These are phyloP conservation scores for Periconia macrospinosa DNA, from an alignment of 2,329 filamentous ascomycete genomes.

Conservation along the genomic window DNA sequence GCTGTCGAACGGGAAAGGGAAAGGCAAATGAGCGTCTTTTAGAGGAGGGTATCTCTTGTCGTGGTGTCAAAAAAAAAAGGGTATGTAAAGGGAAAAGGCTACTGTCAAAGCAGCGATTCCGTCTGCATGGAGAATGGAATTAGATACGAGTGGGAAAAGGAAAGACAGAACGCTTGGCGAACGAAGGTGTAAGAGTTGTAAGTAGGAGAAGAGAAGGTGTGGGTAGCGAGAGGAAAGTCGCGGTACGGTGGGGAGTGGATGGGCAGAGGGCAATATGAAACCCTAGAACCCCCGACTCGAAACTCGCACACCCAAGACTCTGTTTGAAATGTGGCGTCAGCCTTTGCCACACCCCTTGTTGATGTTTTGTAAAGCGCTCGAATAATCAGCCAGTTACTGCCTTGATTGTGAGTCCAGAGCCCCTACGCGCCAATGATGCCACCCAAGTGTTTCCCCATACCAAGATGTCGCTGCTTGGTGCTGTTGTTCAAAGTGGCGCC, in stretches of 20 bases:
- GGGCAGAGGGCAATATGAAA: conserved; percentile 1
- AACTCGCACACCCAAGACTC: conserved; percentile 3
- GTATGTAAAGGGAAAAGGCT: neutral
- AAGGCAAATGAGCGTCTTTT: neutral
- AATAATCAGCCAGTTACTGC: neutral
- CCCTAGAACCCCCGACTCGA: conserved; percentile 2
- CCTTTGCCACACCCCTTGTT: neutral
- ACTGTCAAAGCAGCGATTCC: neutral
- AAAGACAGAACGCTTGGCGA: neutral
- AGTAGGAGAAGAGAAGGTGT: neutral
- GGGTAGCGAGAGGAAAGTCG: neutral
- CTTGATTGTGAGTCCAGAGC: neutral
- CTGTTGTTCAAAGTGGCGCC: neutral
- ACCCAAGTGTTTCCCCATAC: neutral
- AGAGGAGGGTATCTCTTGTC: neutral
- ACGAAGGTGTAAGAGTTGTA: neutral
- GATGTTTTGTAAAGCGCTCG: neutral
- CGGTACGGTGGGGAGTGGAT: neutral
- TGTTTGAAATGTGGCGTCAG: conserved; percentile 12
- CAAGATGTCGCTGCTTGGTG: neutral
- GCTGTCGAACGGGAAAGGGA: conserved; percentile 1
- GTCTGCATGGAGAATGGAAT: neutral
- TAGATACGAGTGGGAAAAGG: neutral
- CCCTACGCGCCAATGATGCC: neutral
- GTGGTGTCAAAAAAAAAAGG: neutral